phyloP scores from a whole-genome alignment of 768 basidiomycete species.

The Macrolepiota albuminosa region DNA sequence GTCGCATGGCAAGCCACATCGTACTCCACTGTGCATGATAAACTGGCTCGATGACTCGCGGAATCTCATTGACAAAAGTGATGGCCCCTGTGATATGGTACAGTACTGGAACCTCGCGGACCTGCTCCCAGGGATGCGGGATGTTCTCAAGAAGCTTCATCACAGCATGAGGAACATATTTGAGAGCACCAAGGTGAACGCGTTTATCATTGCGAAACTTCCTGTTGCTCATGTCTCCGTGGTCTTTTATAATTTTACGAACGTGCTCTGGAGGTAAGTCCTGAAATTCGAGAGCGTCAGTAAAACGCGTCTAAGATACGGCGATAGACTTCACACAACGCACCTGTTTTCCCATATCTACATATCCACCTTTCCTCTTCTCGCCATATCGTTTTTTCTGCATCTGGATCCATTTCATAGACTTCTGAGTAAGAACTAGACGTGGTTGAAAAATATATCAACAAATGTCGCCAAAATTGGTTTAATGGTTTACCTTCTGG shows the following conservation, averaged over 20 bases:
- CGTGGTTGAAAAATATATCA: slow-evolving; percentile 9
- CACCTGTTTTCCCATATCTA: slow-evolving; percentile 93
- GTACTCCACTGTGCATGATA: slow-evolving; percentile 99
- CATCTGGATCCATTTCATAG: slow-evolving; percentile 94
- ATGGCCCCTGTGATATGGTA: slow-evolving; percentile 99
- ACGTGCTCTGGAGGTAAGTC: slow-evolving; percentile 97
- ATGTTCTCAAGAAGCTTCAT: slow-evolving; percentile 99
- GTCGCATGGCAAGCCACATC: slow-evolving; percentile 99
- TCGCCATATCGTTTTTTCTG: slow-evolving; percentile 90
- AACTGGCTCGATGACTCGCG: slow-evolving; percentile 93
- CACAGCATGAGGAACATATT: slow-evolving; percentile 98
- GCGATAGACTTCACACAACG: slow-evolving; percentile 8
- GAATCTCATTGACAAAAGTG: slow-evolving; percentile 98
- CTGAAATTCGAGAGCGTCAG: slow-evolving; percentile 32
- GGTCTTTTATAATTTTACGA: slow-evolving; percentile 99
- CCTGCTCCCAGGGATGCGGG: slow-evolving; percentile 98
- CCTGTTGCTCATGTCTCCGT: slow-evolving; percentile 98
- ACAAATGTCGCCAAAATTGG: slow-evolving; percentile 13
- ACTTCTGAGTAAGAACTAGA: slow-evolving; percentile 77
- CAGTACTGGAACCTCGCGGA: slow-evolving; percentile 95
- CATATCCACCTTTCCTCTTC: slow-evolving; percentile 83
- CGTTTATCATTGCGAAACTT: slow-evolving; percentile 99
- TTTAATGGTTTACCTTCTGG: slow-evolving; percentile 37
- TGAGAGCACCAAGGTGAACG: slow-evolving; percentile 95
- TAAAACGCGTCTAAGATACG: slow-evolving; percentile 1